Conservation (phyloP, 164 flowering plant species). For the Stephania cephalantha region DNA sequence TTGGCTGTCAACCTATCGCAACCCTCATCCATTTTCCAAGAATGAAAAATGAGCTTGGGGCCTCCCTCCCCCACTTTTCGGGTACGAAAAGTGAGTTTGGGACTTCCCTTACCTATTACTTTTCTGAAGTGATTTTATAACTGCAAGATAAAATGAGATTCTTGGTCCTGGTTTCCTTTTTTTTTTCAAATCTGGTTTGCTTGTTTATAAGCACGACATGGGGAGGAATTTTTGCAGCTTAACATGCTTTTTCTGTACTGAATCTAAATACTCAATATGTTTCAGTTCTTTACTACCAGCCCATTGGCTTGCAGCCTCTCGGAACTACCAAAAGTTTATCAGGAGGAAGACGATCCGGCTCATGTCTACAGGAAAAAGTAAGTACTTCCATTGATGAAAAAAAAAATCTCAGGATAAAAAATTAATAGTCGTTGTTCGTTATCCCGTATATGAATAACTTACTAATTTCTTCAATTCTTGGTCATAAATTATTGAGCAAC, state of each 20-base stretch:
- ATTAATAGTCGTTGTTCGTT: neutral
- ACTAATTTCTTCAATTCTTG: neutral
- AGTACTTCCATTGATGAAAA: constrained; percentile 11
- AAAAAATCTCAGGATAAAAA: neutral
- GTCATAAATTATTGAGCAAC: neutral
- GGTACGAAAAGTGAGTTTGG: too few species aligned
- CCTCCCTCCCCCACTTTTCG: too few species aligned
- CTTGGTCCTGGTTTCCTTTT: too few species aligned
- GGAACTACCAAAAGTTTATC: constrained; percentile 47
- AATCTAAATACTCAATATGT: neutral
- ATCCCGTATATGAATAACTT: neutral
- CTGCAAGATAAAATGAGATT: too few species aligned
- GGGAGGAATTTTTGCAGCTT: too few species aligned
- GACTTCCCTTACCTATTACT: too few species aligned
- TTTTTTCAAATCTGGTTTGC: too few species aligned
- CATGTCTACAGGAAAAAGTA: constrained; percentile 31
- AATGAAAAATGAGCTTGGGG: too few species aligned
- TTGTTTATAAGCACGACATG: too few species aligned
- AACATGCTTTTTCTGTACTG: neutral
- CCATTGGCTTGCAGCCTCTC: constrained; percentile 62
- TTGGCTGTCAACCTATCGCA: too few species aligned
- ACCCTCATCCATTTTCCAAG: too few species aligned
- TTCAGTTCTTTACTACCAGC: constrained; percentile 60
- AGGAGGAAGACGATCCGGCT: constrained; percentile 35
- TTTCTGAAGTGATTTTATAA: too few species aligned